phyloP scores from a whole-genome alignment of 495 filamentous ascomycete species.

The Cercophora samala region DNA sequence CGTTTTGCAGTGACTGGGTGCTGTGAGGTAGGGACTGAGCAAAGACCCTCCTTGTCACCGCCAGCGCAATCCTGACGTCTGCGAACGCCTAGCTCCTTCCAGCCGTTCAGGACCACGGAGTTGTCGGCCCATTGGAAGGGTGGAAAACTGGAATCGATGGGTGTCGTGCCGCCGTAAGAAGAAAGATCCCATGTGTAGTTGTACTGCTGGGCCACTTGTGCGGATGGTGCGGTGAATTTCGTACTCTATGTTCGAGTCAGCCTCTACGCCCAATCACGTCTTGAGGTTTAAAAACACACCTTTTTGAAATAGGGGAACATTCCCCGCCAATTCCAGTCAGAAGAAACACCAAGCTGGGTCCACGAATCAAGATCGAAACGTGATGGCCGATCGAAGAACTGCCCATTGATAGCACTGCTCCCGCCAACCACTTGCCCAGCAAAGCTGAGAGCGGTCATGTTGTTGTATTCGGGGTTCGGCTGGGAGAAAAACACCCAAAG shows the following conservation, averaged over 20 bases:
- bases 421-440: slow-evolving; percentile 43
- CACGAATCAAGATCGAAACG: slow-evolving; percentile 49
- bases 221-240: slow-evolving; percentile 27
- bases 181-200: slow-evolving; percentile 27
- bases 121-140: slow-evolving; percentile 29
- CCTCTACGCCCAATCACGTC: background rate
- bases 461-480: slow-evolving; percentile 35
- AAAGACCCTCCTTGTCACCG: slow-evolving; percentile 30
- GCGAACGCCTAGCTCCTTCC: slow-evolving; percentile 23
- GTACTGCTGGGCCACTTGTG: slow-evolving; percentile 17
- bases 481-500: slow-evolving; percentile 36
- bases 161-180: slow-evolving; percentile 23
- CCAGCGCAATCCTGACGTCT: slow-evolving; percentile 22
- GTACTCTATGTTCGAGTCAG: slow-evolving; percentile 16
- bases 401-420: slow-evolving; percentile 45
- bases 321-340: slow-evolving; percentile 38
- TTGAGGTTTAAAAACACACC: slow-evolving; percentile 9
- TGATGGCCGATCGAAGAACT: slow-evolving; percentile 40
- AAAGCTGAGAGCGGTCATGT: slow-evolving; percentile 30
- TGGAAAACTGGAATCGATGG: slow-evolving; percentile 23
- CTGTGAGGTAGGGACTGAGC: slow-evolving; percentile 29
- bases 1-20: slow-evolving; percentile 34
- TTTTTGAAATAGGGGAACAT: slow-evolving; percentile 46
- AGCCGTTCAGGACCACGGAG: slow-evolving; percentile 10
- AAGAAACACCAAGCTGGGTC: slow-evolving; percentile 46